phyloP scores from a whole-genome alignment of 345 rosid genomes.

The Boechera retrofracta region DNA sequence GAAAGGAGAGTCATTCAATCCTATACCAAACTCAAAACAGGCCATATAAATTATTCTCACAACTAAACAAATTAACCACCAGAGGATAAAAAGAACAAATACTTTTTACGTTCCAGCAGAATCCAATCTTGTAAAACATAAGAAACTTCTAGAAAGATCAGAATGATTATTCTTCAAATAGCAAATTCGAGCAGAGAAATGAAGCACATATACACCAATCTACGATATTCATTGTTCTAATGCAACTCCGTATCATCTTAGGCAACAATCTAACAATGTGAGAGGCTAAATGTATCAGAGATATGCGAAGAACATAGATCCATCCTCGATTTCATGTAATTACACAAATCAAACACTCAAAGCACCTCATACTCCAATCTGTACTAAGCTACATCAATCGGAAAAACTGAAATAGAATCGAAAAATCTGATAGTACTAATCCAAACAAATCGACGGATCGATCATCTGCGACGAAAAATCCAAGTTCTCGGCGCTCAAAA shows the following conservation, averaged over 20 bases:
- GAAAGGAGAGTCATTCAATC: slow-evolving; percentile 8
- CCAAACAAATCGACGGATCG: slow-evolving; percentile 15
- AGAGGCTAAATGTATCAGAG: not conserved
- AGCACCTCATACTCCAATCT: not conserved
- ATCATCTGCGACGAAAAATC: slow-evolving; percentile 30
- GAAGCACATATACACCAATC: slow-evolving; percentile 7
- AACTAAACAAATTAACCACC: not conserved
- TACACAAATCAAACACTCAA: slow-evolving; percentile 19
- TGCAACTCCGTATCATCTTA: slow-evolving; percentile 3
- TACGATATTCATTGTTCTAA: slow-evolving; percentile 20
- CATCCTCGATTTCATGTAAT: slow-evolving; percentile 12
- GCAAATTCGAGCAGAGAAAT: not conserved
- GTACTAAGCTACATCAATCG: slow-evolving; percentile 17
- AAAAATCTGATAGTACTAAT: not conserved
- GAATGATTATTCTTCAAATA: not conserved
- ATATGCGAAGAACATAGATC: not conserved
- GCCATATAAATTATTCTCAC: not conserved
- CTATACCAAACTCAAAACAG: slow-evolving; percentile 9
- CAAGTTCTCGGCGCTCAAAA: slow-evolving; percentile 22
- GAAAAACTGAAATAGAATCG: not conserved
- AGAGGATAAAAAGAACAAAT: not conserved
- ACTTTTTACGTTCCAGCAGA: not conserved
- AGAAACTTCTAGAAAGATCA: slow-evolving; percentile 3
- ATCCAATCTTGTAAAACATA: not conserved
- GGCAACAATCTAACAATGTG: slow-evolving; percentile 8